A percentile compares a stretch with the other conserved stretches of the same genome.
Evolutionary conservation across 495 filamentous ascomycete species (phyloP).

Genomic region (Chaetomium fimeti): DNA sequence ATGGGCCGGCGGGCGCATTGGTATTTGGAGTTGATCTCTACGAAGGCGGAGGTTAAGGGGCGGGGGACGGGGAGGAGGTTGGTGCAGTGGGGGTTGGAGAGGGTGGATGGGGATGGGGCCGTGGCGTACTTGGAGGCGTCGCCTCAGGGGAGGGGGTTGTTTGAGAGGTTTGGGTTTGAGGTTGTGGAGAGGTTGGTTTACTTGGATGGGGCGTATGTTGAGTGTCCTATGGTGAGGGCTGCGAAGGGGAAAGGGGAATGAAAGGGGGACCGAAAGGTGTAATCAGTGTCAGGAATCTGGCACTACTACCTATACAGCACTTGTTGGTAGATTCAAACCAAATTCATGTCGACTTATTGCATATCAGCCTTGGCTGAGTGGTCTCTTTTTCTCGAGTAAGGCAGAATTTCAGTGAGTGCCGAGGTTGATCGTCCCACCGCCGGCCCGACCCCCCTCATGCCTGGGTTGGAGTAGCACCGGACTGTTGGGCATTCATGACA

Average conservation of each 20-base stretch:
- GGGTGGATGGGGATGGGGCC: constrained; percentile 49
- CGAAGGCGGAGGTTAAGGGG: constrained; percentile 48
- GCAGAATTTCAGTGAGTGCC: too few species aligned
- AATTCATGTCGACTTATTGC: too few species aligned
- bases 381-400: too few species aligned
- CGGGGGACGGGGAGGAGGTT: constrained; percentile 51
- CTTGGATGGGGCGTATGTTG: constrained; percentile 28
- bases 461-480: not conserved
- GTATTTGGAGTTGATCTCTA: constrained; percentile 51
- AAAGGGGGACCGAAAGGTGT: not conserved
- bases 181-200: constrained; percentile 40
- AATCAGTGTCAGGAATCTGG: too few species aligned
- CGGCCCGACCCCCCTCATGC: too few species aligned
- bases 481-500: not conserved
- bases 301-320: too few species aligned
- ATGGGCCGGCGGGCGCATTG: constrained; percentile 40
- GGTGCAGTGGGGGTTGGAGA: constrained; percentile 49
- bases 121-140: constrained; percentile 57
- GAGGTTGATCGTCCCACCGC: too few species aligned
- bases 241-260: not conserved
- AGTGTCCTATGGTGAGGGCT: constrained; percentile 21
- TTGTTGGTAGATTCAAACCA: too few species aligned
- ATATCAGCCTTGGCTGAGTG: too few species aligned
- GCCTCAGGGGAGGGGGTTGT: constrained; percentile 51
- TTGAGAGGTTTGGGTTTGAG: constrained; percentile 54